Evolutionary conservation across 176 grass and related monocot genomes (phyloP).

Genomic region (Carex pumila): DNA sequence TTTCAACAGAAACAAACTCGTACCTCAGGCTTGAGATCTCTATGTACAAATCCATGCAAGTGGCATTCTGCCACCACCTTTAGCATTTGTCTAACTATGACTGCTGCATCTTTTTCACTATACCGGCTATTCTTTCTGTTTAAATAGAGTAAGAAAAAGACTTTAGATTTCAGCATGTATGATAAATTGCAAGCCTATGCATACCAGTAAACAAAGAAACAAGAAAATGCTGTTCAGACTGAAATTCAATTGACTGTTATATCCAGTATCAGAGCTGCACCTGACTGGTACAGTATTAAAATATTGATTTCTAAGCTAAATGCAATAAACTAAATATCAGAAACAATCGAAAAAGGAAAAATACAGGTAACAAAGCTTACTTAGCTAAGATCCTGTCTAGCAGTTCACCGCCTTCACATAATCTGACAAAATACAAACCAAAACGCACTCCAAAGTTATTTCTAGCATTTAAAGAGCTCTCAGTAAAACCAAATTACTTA

Average conservation of each 20-base stretch:
- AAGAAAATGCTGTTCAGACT: not conserved
- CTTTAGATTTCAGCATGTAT: not conserved
- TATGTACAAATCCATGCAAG: constrained; percentile 90
- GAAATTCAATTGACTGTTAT: constrained; percentile 4
- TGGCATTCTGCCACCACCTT: constrained; percentile 97
- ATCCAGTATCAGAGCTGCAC: not conserved
- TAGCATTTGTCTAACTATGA: constrained; percentile 92
- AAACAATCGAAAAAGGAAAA: not conserved
- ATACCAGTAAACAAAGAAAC: not conserved
- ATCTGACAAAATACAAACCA: constrained; percentile 48
- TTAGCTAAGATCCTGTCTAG: constrained; percentile 91
- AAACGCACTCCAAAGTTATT: constrained; percentile 5
- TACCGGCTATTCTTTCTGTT: constrained; percentile 94
- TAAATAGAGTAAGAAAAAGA: not conserved
- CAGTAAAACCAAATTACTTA: not conserved
- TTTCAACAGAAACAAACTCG: constrained; percentile 7
- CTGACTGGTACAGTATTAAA: not conserved
- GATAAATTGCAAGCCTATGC: not conserved
- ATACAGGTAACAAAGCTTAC: constrained; percentile 38
- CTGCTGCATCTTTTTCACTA: constrained; percentile 96
- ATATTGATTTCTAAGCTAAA: not conserved
- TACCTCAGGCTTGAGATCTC: constrained; percentile 99
- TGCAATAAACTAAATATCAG: not conserved
- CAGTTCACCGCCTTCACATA: constrained; percentile 98
- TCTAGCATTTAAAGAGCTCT: not conserved